phyloP scores from a whole-genome alignment of 2,329 filamentous ascomycete genomes.

The Cytospora mali region DNA sequence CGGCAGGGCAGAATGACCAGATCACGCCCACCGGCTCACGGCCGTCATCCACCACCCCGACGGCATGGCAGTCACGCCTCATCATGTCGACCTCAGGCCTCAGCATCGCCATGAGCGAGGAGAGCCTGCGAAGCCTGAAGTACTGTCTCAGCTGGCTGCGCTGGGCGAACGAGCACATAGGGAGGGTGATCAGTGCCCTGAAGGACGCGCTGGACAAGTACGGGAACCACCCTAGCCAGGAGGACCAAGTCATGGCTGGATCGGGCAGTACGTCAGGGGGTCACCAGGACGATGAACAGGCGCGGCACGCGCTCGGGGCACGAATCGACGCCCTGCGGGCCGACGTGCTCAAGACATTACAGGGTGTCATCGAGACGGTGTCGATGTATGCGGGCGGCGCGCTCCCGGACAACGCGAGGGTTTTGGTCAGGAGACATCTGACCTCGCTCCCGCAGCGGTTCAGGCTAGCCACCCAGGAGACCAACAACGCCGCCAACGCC shows the following conservation, averaged over 20 bases:
- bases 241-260: slow-evolving; percentile 34
- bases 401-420: slow-evolving; percentile 82
- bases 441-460: slow-evolving; percentile 84
- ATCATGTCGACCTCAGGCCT: slow-evolving; percentile 90
- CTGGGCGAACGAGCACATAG: slow-evolving; percentile 80
- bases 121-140: slow-evolving; percentile 80
- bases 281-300: slow-evolving; percentile 34
- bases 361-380: slow-evolving; percentile 80
- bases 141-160: slow-evolving; percentile 81
- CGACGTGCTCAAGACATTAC: slow-evolving; percentile 77
- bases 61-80: slow-evolving; percentile 76
- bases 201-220: slow-evolving; percentile 80
- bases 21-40: slow-evolving; percentile 37
- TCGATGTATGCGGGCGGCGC: slow-evolving; percentile 91
- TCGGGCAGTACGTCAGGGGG: slow-evolving; percentile 18
- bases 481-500: slow-evolving; percentile 34
- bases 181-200: slow-evolving; percentile 72
- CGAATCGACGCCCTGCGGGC: slow-evolving; percentile 68
- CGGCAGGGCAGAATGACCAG: slow-evolving; percentile 31
- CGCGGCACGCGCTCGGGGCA: slow-evolving; percentile 54
- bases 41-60: slow-evolving; percentile 33
- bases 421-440: slow-evolving; percentile 81
- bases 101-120: slow-evolving; percentile 87
- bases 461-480: slow-evolving; percentile 63
- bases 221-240: slow-evolving; percentile 51